These are phyloP conservation scores for Yamadazyma nakazawae DNA, from an alignment of 805 yeast species.

Conservation along the genomic window DNA sequence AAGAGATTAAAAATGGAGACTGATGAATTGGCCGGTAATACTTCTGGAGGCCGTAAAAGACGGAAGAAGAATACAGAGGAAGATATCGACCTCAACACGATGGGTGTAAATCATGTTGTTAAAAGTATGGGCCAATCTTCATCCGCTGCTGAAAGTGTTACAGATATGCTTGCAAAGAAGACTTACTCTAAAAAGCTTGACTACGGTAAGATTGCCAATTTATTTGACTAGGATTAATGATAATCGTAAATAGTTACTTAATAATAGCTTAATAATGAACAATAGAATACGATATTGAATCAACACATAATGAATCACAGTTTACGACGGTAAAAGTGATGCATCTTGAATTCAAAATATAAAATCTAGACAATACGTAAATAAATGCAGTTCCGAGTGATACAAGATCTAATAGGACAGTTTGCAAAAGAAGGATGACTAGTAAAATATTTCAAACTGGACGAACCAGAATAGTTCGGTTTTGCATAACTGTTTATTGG, in stretches of 20 bases:
- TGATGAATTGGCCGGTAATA: constrained; percentile 80
- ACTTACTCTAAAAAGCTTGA: constrained; percentile 86
- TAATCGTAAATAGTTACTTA: background rate
- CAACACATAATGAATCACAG: background rate
- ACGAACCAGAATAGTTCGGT: too few relatives aligned
- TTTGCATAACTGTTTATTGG: background rate
- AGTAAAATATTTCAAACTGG: background rate
- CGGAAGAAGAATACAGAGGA: constrained; percentile 23
- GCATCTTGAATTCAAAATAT: too few relatives aligned
- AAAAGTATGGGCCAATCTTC: constrained; percentile 37
- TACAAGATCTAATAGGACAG: too few relatives aligned
- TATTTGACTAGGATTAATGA: background rate
- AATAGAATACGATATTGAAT: background rate
- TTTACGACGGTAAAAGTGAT: too few relatives aligned
- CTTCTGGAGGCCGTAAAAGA: constrained; percentile 42
- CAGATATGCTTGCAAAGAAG: constrained; percentile 69
- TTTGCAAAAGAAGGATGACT: background rate
- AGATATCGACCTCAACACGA: constrained; percentile 22
- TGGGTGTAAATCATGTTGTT: constrained; percentile 31
- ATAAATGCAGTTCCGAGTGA: too few relatives aligned
- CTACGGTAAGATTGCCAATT: constrained; percentile 52
- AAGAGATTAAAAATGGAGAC: constrained; percentile 82
- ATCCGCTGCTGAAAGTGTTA: constrained; percentile 78
- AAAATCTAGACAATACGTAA: too few relatives aligned
- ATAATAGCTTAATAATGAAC: background rate